These are phyloP conservation scores for Sporothrix curviconia DNA, from an alignment of 2,329 filamentous ascomycete species.

Conservation along the genomic window DNA sequence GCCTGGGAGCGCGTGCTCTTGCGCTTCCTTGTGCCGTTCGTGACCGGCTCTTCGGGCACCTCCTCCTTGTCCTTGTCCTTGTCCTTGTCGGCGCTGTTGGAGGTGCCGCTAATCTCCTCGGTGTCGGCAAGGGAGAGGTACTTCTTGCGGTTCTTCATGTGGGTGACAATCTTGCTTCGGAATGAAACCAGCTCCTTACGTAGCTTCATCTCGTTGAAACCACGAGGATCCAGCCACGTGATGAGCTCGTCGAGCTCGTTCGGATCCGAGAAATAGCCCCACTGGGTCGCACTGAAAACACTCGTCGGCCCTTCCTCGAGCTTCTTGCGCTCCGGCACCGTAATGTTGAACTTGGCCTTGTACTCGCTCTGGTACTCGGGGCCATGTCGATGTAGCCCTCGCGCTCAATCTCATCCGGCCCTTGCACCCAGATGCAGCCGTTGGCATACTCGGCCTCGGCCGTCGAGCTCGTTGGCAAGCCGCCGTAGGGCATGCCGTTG, in stretches of 20 bases:
- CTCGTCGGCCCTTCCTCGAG: slow-evolving; percentile 78
- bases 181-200: slow-evolving; percentile 77
- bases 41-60: neutral
- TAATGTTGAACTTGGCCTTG: slow-evolving; percentile 69
- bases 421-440: slow-evolving; percentile 92
- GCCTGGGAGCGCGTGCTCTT: slow-evolving; percentile 38
- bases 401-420: slow-evolving; percentile 81
- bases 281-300: slow-evolving; percentile 70
- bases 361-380: slow-evolving; percentile 69
- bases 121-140: slow-evolving; percentile 55
- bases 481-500: slow-evolving; percentile 94
- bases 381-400: slow-evolving; percentile 78
- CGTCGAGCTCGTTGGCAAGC: slow-evolving; percentile 81
- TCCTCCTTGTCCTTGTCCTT: slow-evolving; percentile 13
- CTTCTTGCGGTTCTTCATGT: slow-evolving; percentile 72
- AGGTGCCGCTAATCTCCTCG: slow-evolving; percentile 23
- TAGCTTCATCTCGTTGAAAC: slow-evolving; percentile 77
- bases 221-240: slow-evolving; percentile 81
- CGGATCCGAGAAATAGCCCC: slow-evolving; percentile 85
- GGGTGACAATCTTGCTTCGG: slow-evolving; percentile 65
- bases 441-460: slow-evolving; percentile 85
- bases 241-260: slow-evolving; percentile 72
- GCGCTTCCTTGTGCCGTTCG: slow-evolving; percentile 27
- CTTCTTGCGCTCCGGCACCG: slow-evolving; percentile 76
- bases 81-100: neutral